These are phyloP conservation scores for Aureobasidium subglaciale DNA, from an alignment of 2,329 filamentous ascomycete genomes.

Conservation along the genomic window DNA sequence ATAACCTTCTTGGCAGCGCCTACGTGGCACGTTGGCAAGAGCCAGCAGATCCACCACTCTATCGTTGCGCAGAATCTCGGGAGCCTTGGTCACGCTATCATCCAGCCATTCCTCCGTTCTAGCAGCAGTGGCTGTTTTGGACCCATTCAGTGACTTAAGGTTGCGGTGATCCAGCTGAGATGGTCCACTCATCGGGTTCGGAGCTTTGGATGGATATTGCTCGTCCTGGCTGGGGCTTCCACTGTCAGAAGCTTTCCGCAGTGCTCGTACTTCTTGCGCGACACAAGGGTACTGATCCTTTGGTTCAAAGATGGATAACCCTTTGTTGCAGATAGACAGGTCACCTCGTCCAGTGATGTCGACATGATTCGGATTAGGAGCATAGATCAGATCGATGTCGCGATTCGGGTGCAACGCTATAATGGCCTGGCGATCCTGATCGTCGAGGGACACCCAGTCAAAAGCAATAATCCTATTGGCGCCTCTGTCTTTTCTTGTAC, in stretches of 20 bases:
- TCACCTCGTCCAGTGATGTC: conserved; percentile 39
- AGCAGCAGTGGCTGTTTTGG: background rate
- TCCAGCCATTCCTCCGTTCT: conserved; percentile 14
- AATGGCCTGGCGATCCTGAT: conserved; percentile 43
- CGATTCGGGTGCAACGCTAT: conserved; percentile 48
- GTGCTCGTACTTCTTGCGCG: conserved; percentile 14
- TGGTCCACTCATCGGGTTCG: background rate
- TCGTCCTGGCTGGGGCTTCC: background rate
- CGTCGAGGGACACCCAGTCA: conserved; percentile 49
- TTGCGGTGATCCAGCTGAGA: conserved; percentile 6
- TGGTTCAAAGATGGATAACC: conserved; percentile 11
- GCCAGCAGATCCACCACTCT: conserved; percentile 16
- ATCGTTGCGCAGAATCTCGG: conserved; percentile 1
- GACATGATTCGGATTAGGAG: conserved; percentile 38
- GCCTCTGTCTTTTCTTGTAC: conserved; percentile 39
- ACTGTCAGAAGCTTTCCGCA: conserved; percentile 1
- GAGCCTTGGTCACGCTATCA: background rate
- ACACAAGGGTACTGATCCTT: background rate
- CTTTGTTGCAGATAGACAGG: conserved; percentile 22
- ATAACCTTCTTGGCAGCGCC: conserved; percentile 51
- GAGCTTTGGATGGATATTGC: background rate
- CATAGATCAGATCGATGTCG: conserved; percentile 42
- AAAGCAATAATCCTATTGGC: conserved; percentile 47
- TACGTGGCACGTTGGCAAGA: conserved; percentile 33
- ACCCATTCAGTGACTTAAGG: conserved; percentile 8